Conservation (phyloP, 2,329 filamentous ascomycete genomes). For the Sclerotinia glacialis region DNA sequence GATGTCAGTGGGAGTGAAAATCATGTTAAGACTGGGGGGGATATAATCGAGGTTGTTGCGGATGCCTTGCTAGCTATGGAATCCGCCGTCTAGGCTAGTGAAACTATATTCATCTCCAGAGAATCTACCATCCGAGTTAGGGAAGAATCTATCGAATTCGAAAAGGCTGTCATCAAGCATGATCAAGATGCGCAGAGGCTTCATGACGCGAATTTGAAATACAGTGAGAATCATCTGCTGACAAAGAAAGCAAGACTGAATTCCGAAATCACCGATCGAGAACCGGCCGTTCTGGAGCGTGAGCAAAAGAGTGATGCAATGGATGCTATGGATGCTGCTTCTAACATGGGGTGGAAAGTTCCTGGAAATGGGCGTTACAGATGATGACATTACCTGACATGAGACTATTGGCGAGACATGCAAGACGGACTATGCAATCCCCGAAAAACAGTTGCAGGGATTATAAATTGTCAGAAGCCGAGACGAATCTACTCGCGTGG, state of each 20-base stretch:
- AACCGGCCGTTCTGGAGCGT: neutral
- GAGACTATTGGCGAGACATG: neutral
- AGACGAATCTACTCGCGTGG: too few relatives aligned
- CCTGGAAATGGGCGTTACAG: neutral
- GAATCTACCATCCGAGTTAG: neutral
- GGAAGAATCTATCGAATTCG: neutral
- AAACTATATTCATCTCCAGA: neutral
- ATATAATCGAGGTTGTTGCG: neutral
- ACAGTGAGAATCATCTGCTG: neutral
- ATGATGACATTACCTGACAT: neutral
- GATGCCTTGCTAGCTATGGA: neutral
- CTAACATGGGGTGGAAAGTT: neutral
- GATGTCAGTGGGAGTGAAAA: too few relatives aligned
- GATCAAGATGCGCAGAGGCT: too few relatives aligned
- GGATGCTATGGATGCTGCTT: neutral
- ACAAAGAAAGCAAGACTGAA: neutral
- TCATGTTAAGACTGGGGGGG: neutral
- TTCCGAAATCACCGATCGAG: neutral
- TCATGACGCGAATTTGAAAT: neutral
- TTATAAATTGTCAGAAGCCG: too few relatives aligned
- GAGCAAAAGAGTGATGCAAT: neutral
- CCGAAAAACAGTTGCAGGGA: neutral
- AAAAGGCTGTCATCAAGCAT: neutral
- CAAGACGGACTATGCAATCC: neutral
- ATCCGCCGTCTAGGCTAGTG: neutral